These are phyloP conservation scores for Neltuma alba DNA, from an alignment of 306 rosid genomes.

Conservation along the genomic window DNA sequence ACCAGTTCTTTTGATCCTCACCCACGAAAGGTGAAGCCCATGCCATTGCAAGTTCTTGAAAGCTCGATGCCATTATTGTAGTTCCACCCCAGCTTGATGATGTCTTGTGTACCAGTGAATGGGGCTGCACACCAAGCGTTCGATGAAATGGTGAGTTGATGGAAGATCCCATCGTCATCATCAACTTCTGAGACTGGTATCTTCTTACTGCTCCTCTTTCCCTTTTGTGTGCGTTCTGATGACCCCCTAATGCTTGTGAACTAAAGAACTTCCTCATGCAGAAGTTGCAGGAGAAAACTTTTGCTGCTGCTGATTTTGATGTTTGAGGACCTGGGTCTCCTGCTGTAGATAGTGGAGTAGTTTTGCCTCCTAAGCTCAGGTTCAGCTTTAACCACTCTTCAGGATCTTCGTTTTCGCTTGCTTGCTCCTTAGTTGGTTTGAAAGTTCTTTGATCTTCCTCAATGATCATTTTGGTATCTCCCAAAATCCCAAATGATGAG, in stretches of 20 bases:
- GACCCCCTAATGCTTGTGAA: slow-evolving; percentile 98
- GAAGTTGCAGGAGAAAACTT: slow-evolving; percentile 93
- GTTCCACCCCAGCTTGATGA: slow-evolving; percentile 53
- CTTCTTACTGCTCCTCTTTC: slow-evolving; percentile 93
- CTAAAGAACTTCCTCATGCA: slow-evolving; percentile 91
- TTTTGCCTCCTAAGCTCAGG: slow-evolving; percentile 64
- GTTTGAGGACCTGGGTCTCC: slow-evolving; percentile 51
- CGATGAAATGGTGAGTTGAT: slow-evolving; percentile 48
- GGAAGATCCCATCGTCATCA: slow-evolving; percentile 64
- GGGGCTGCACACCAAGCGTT: slow-evolving; percentile 79
- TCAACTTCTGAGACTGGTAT: slow-evolving; percentile 72
- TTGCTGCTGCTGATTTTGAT: slow-evolving; percentile 46
- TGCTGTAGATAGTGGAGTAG: slow-evolving; percentile 44
- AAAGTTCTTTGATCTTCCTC: slow-evolving; percentile 41
- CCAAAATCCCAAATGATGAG: slow-evolving; percentile 10
- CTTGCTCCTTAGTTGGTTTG: slow-evolving; percentile 39
- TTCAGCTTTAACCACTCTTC: slow-evolving; percentile 84
- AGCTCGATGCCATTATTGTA: slow-evolving; percentile 42
- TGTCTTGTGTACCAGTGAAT: slow-evolving; percentile 70
- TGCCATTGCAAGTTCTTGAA: slow-evolving; percentile 58
- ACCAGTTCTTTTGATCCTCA: slow-evolving; percentile 56
- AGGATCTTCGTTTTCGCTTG: slow-evolving; percentile 41
- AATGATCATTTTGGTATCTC: slow-evolving; percentile 39
- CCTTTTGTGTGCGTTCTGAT: slow-evolving; percentile 96
- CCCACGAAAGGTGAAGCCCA: slow-evolving; percentile 51